phyloP scores from a whole-genome alignment of 805 yeast species.

The Wickerhamiella azyma region DNA sequence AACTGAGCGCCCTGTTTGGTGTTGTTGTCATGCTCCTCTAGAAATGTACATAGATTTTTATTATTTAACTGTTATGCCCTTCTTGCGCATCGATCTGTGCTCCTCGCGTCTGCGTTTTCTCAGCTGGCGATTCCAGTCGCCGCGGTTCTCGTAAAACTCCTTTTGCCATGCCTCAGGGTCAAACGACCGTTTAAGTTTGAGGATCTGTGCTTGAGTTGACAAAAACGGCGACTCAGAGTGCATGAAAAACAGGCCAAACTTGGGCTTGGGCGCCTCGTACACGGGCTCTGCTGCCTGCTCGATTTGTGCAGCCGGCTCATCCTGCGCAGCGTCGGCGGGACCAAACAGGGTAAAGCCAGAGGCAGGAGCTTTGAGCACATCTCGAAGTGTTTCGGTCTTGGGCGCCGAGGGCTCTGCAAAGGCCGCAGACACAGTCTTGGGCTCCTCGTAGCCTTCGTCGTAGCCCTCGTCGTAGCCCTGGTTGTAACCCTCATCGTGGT shows the following conservation, averaged over 20 bases:
- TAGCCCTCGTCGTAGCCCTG: too few relatives aligned
- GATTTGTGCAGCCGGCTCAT: constrained; percentile 16
- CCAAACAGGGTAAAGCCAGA: constrained; percentile 31
- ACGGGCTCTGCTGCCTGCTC: constrained; percentile 15
- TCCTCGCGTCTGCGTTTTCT: constrained; percentile 66
- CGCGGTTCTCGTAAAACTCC: constrained; percentile 75
- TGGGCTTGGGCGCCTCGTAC: constrained; percentile 10
- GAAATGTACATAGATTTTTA: neutral
- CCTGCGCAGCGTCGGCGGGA: constrained; percentile 16
- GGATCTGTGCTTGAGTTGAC: constrained; percentile 68
- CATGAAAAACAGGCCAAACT: constrained; percentile 55
- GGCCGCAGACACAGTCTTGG: constrained; percentile 3
- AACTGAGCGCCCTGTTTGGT: neutral
- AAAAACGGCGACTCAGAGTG: constrained; percentile 80
- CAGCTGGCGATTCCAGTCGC: constrained; percentile 63
- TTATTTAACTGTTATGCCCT: neutral
- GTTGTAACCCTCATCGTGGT: too few relatives aligned
- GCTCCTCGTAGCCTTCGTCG: constrained; percentile 28
- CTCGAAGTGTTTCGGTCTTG: constrained; percentile 47
- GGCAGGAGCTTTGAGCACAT: constrained; percentile 37
- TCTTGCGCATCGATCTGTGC: constrained; percentile 42
- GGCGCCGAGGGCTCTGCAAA: constrained; percentile 11
- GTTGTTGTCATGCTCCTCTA: constrained; percentile 1
- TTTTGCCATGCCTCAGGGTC: constrained; percentile 43
- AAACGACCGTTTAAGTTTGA: constrained; percentile 33